A percentile compares a stretch with the other conserved stretches of the same genome.
Evolutionary conservation across 78 protist genomes (phyloP).

Genomic region (Dictyostelium purpureum): DNA sequence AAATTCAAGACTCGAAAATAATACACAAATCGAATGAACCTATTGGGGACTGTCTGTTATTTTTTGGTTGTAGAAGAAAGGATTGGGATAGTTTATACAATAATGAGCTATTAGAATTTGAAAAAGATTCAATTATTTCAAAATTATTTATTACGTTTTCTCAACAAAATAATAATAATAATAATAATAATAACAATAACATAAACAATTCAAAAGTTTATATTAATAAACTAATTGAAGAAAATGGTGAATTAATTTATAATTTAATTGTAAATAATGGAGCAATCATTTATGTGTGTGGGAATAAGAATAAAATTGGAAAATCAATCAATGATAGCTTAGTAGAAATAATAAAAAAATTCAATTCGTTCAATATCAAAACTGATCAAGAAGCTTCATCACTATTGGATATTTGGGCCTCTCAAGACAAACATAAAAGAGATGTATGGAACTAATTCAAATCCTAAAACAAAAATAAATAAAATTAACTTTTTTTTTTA

Average conservation of each 20-base stretch:
- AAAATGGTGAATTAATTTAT: slow-evolving; percentile 8
- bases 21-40: not conserved
- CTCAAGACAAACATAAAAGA: not conserved
- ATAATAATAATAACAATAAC: not conserved
- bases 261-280: not conserved
- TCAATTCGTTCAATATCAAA: not conserved
- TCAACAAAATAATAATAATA: not conserved
- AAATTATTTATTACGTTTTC: slow-evolving; percentile 21
- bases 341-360: not conserved
- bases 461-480: not conserved
- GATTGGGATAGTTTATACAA: slow-evolving; percentile 64
- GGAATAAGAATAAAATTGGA: slow-evolving; percentile 37
- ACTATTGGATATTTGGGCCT: slow-evolving; percentile 1
- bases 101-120: slow-evolving; percentile 26
- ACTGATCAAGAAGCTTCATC: not conserved
- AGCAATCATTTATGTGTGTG: slow-evolving; percentile 36
- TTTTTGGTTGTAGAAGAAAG: slow-evolving; percentile 59
- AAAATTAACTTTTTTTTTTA: too few relatives aligned
- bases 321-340: not conserved
- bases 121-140: slow-evolving; percentile 30
- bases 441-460: slow-evolving; percentile 17
- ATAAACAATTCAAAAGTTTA: not conserved
- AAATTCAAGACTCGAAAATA: not conserved
- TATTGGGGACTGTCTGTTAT: slow-evolving; percentile 35
- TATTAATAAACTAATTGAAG: slow-evolving; percentile 7